Evolutionary conservation across 2,329 filamentous ascomycete genomes (phyloP), one percentile per base, ranked within the genome.

Genomic region (Beauveria scarabaeidicola): DNA sequence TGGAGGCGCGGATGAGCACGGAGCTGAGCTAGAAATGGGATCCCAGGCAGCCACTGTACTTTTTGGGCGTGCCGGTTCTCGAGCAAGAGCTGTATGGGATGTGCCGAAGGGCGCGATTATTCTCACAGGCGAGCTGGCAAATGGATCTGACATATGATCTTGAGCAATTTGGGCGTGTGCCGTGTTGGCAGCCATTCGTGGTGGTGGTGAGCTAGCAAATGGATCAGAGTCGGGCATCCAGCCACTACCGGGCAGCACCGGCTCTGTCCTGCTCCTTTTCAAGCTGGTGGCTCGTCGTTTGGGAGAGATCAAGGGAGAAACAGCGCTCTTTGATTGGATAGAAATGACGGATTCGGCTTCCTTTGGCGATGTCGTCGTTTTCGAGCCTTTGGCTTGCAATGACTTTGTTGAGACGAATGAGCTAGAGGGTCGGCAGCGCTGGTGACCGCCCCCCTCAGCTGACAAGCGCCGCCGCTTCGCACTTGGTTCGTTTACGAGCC

Each of bases 21-120:
- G 80, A 4, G 78, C 78, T 1, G 78, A 81, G 65, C 79, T 82
- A 0, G 79, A 82, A 54, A 81, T 81, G 0, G 77, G 78, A 64
- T 81, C 78, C 78, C 77, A 80, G 0, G 69, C 68, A 3, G 66
- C 59, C 3, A 25, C 52, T 7, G 40, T 47, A 7, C 27, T 11
- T 53, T 48, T 47, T 23, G 19, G 43, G 3, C 19, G 43, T 27
- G 54, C 4, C 10, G 21, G 44, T 23, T 50, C 54, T 27, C 10
- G 54, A 57, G 19, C 53, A 27, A 50, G 8, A 19, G 41, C 29
- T n/a, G 44, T 25, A 44, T 44, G 44, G 25, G 43, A 10, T 21
- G 21, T 29, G 61, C 46, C 27, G 41, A 21, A 29, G n/a, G 59
- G 21, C 43, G 50, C 52, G 2, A 25, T 19, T 11, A 36, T 38